phyloP scores from a whole-genome alignment of 2,329 filamentous ascomycete species.

The Ambrosiella beaveri region DNA sequence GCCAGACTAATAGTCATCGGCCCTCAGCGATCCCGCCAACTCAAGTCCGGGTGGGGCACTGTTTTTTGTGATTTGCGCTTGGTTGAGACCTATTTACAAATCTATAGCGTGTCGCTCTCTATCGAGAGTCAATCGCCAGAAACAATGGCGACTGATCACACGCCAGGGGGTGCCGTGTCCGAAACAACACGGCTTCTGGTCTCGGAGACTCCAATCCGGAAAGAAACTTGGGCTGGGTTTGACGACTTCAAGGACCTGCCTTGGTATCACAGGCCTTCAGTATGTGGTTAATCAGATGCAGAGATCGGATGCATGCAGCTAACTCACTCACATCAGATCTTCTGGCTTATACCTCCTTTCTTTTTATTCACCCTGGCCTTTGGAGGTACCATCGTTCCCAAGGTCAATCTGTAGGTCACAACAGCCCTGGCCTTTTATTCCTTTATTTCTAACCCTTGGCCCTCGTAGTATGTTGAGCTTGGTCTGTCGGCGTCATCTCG shows the following conservation, averaged over 20 bases:
- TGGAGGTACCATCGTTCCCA: slow-evolving; percentile 71
- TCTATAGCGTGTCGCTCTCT: neutral
- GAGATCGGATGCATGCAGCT: neutral
- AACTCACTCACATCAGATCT: slow-evolving; percentile 35
- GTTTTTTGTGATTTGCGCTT: neutral
- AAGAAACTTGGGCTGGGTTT: slow-evolving; percentile 29
- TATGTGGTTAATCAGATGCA: slow-evolving; percentile 21
- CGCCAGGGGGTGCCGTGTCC: neutral
- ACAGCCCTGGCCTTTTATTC: neutral
- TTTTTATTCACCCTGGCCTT: slow-evolving; percentile 70
- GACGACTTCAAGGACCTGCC: slow-evolving; percentile 43
- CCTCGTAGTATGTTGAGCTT: slow-evolving; percentile 27
- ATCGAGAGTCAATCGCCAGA: neutral
- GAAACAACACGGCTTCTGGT: slow-evolving; percentile 1
- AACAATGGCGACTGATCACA: neutral
- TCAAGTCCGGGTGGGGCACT: neutral
- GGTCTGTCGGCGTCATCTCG: slow-evolving; percentile 68
- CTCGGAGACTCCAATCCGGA: neutral
- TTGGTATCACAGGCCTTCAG: slow-evolving; percentile 46
- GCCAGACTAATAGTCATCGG: neutral
- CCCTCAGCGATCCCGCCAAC: neutral
- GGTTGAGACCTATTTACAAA: neutral
- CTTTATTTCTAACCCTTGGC: neutral
- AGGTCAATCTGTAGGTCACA: slow-evolving; percentile 51
- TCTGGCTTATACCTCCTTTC: slow-evolving; percentile 70